Percentiles rank a stretch among this genome's conserved stretches.
Conservation (phyloP, 306 rosid species). For the Cucumis sativus region Cucumber_9930_V3 NC_026658.2:18653501-18654000, state of each 20-base stretch:
- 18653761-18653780: background rate
- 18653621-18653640: background rate
- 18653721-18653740: background rate
- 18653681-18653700: background rate
- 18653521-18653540: slow-evolving; percentile 78
- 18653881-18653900: no score
- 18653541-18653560: slow-evolving; percentile 77
- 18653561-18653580: slow-evolving; percentile 40
- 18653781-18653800: background rate
- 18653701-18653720: background rate
- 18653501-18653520: slow-evolving; percentile 63
- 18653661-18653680: background rate
- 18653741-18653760: background rate
- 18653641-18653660: background rate
- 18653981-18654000: background rate
- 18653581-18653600: slow-evolving; percentile 50
- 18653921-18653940: background rate
- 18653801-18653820: background rate
- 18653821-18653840: background rate
- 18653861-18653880: no score
- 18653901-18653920: background rate
- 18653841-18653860: background rate
- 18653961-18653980: background rate
- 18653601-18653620: slow-evolving; percentile 1
- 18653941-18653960: background rate